Conservation (phyloP, 192 early-diverging fungal genomes). For the Coemansia aciculifera region DNA sequence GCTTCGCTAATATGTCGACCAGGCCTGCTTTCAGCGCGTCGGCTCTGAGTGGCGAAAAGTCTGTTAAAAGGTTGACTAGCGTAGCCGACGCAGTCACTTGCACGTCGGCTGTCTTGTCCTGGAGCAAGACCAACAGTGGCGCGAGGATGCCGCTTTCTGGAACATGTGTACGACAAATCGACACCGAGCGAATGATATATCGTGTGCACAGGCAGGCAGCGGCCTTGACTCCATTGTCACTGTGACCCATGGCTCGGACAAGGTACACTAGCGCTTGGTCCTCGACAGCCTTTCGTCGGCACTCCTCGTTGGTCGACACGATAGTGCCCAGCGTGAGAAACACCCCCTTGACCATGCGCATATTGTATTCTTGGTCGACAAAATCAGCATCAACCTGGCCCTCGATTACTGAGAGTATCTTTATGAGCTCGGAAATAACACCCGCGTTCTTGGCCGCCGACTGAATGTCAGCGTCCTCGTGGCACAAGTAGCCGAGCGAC, state of each 20-base stretch:
- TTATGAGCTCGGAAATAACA: constrained; percentile 29
- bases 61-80: constrained; percentile 43
- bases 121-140: constrained; percentile 37
- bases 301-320: constrained; percentile 49
- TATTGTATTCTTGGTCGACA: constrained; percentile 32
- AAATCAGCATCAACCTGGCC: constrained; percentile 31
- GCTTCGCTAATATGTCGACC: constrained; percentile 24
- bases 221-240: constrained; percentile 32
- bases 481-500: constrained; percentile 50
- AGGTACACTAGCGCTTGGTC: constrained; percentile 28
- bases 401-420: constrained; percentile 32
- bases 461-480: constrained; percentile 53
- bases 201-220: constrained; percentile 51
- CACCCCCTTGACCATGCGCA: constrained; percentile 17
- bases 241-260: constrained; percentile 39
- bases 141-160: constrained; percentile 43
- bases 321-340: constrained; percentile 49
- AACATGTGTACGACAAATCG: constrained; percentile 54
- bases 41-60: constrained; percentile 41
- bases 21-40: constrained; percentile 47
- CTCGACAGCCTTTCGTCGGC: constrained; percentile 38
- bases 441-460: constrained; percentile 41
- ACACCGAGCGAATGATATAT: constrained; percentile 51
- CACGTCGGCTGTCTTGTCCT: constrained; percentile 18
- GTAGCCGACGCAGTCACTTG: constrained; percentile 45